Evolutionary conservation across 2,329 filamentous ascomycete species (phyloP), one percentile per base, ranked within the genome.

Genomic region (Ophiostoma himal-ulmi): DNA sequence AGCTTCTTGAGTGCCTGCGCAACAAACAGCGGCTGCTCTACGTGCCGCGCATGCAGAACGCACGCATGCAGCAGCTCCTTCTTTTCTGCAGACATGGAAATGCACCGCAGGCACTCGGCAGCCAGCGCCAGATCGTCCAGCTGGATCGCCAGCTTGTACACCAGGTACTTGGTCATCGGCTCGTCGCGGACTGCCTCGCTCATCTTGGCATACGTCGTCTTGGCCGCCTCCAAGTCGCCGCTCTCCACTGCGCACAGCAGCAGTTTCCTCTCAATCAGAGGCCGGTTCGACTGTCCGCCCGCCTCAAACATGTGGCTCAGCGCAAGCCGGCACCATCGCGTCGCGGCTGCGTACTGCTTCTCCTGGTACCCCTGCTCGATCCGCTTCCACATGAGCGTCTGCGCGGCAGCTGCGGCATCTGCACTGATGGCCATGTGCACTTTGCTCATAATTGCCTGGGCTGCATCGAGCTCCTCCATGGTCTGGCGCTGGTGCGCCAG

Each of bases 371-470:
- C 81, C 0, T 82, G 79, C 69, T 93, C 90, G n/a, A 91, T 82
- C 36, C 84, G 86, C 78, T 93, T 95, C 93, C 93, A 97, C 3
- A 97, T 80, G 3, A 97, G 78, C 44, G 87, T 90, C 74, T 92
- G 89, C 7, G 86, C 85, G 44, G 89, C 89, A 73, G 88, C 86
- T 14, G 91, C 87, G 6, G 88, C 88, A 73, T 86, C 83, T 5
- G 85, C 78, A 30, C 85, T 82, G 5, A 96, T 77, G 0, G 83
- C 77, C 1, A 79, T 78, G 5, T 80, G 78, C 4, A 84, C 78
- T 22, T 79, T 81, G 1, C 81, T 78, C 1, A 82, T 76, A 0
- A 91, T 77, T 1, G 71, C 72, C 14, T 77, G 71, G 71, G 75
- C 72, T 22, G 75, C 26, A 54, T 76, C 72, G 73, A 77, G 75